Evolutionary conservation across 1,284 basidiomycete species (phyloP).

Genomic region (Austroboletus olivaceoglutinosus): DNA sequence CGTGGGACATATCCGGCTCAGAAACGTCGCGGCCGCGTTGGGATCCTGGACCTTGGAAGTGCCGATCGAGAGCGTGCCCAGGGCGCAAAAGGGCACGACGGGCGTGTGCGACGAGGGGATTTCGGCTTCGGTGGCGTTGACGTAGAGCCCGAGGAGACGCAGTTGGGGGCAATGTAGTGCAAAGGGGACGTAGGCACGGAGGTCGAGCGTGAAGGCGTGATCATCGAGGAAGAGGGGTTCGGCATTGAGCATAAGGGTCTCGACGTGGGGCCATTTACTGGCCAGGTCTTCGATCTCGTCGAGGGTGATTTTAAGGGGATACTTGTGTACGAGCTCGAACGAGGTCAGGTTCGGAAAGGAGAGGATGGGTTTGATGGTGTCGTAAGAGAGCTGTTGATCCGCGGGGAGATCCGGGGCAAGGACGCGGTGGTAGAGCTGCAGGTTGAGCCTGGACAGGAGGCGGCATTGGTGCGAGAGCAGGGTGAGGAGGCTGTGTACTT

Average conservation of each 20-base stretch:
- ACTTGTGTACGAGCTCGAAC: conserved; percentile 54
- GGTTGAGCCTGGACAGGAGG: conserved; percentile 41
- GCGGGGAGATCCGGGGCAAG: conserved; percentile 12
- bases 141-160: conserved; percentile 49
- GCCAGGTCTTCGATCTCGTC: conserved; percentile 52
- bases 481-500: conserved; percentile 43
- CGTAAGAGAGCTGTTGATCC: conserved; percentile 41
- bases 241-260: conserved; percentile 47
- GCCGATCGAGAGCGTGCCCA: conserved; percentile 47
- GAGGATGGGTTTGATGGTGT: conserved; percentile 50
- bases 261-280: conserved; percentile 46
- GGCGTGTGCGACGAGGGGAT: conserved; percentile 33
- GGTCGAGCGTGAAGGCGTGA: conserved; percentile 39
- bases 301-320: conserved; percentile 46
- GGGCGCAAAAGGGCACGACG: conserved; percentile 37
- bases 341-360: conserved; percentile 42
- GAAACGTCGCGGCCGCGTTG: conserved; percentile 48
- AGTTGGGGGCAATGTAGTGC: conserved; percentile 54
- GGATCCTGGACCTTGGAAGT: conserved; percentile 43
- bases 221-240: conserved; percentile 46
- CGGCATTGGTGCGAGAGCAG: conserved; percentile 48
- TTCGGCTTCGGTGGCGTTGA: conserved; percentile 31
- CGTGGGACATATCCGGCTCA: conserved; percentile 49
- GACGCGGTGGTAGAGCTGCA: conserved; percentile 35
- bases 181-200: conserved; percentile 52